phyloP scores from a whole-genome alignment of 495 filamentous ascomycete species.

The Talaromyces ruber region DNA sequence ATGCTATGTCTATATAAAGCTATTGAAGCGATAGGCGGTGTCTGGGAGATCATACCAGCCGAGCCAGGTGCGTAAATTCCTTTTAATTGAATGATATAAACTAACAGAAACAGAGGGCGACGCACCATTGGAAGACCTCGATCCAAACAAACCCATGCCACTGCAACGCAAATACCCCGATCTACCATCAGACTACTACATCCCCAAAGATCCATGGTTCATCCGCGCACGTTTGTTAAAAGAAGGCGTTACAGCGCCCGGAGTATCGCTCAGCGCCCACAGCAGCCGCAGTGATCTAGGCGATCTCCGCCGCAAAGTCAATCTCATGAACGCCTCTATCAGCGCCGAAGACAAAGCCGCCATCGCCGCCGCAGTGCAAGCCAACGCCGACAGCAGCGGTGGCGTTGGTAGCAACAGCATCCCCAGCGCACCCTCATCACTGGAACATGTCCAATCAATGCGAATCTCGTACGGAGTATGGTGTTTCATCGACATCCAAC shows the following conservation, averaged over 20 bases:
- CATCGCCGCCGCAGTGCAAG: constrained; percentile 20
- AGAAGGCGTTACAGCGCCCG: constrained; percentile 51
- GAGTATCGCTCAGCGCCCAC: constrained; percentile 42
- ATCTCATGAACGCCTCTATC: constrained; percentile 31
- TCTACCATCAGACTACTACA: constrained; percentile 52
- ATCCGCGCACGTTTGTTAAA: constrained; percentile 84
- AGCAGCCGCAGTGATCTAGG: constrained; percentile 52
- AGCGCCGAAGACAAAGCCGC: constrained; percentile 30
- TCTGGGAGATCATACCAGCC: constrained; percentile 57
- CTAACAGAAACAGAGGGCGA: constrained; percentile 4
- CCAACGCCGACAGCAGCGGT: constrained; percentile 15
- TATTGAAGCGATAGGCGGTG: constrained; percentile 73
- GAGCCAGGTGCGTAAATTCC: constrained; percentile 24
- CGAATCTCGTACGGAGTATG: constrained; percentile 37
- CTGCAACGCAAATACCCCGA: constrained; percentile 41
- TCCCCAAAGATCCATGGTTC: constrained; percentile 93
- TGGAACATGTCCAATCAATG: constrained; percentile 24
- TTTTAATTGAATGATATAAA: neutral
- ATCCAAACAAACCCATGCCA: constrained; percentile 23
- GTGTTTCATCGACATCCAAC: constrained; percentile 92
- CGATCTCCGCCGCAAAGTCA: constrained; percentile 37
- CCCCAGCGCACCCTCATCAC: constrained; percentile 32
- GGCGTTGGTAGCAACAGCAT: constrained; percentile 16
- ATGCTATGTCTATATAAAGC: constrained; percentile 92
- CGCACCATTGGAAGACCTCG: constrained; percentile 4